These are phyloP conservation scores for Beauveria caledonica DNA, from an alignment of 2,329 filamentous ascomycete species.

Conservation along the genomic window DNA sequence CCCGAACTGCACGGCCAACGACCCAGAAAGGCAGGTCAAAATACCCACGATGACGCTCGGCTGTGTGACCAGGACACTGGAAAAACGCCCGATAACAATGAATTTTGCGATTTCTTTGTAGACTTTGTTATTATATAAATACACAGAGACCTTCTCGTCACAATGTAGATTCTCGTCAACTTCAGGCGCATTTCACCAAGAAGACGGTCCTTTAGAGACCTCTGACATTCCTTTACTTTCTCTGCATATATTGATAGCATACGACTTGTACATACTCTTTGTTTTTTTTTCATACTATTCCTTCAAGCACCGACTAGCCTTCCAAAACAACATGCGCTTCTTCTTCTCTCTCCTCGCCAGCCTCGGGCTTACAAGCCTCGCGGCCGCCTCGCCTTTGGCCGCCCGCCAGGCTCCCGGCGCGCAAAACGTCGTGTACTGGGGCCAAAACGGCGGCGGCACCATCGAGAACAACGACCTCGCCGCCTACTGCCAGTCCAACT, in stretches of 20 bases:
- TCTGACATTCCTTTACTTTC: constrained; percentile 3
- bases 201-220: background rate
- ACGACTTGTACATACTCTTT: background rate
- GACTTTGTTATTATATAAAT: background rate
- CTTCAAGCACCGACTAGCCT: background rate
- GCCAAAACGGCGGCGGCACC: constrained; percentile 19
- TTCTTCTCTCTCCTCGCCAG: constrained; percentile 11
- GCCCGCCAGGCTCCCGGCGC: constrained; percentile 14
- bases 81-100: background rate
- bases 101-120: background rate
- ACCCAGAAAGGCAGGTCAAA: constrained; percentile 9
- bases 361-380: constrained; percentile 15
- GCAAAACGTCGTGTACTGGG: constrained; percentile 27
- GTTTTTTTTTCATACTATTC: background rate
- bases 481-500: constrained; percentile 27
- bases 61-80: background rate
- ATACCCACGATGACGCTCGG: background rate
- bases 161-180: background rate
- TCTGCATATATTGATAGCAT: background rate
- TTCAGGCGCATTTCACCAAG: constrained; percentile 2
- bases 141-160: background rate
- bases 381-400: constrained; percentile 8
- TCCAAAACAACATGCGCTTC: constrained; percentile 12
- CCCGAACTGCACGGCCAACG: background rate
- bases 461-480: constrained; percentile 29